Evolutionary conservation across 1,284 basidiomycete genomes (phyloP), one percentile per base, ranked within the genome.

Genomic region (Trichosporon asahii): DNA sequence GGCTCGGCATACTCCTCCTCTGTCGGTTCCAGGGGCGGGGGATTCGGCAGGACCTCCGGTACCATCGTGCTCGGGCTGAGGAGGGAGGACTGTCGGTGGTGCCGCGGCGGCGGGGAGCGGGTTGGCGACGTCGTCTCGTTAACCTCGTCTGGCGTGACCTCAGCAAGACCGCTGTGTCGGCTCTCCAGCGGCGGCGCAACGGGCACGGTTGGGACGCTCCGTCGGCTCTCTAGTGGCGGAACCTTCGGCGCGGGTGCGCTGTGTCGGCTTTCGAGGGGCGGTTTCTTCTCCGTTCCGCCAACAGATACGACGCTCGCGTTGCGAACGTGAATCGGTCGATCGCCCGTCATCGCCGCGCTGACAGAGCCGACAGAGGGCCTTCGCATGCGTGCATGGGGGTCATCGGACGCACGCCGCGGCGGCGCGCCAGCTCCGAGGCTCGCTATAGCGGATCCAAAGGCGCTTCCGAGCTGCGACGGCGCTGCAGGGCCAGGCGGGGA

Each of bases 101-200:
- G 57, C 8, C 57, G 18, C 18, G 29, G 29, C 27, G 57, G 53
- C 40, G 60, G 55, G 35, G 35, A 37, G 35, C 35, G 35, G 35
- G 35, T 14, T 1, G 57, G 29, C 57, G 61, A 27, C 29, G 60
- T 66, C 14, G 72, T 73, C 65, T 67, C 31, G 46, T 73, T 73
- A 12, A 57, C 69, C n/a, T 68, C 68, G 8, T 67, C 33, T 15
- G 69, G 63, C 11, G 72, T 67, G 5, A 73, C 72, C 14, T 73
- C 67, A 5, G 60, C 55, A 18, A 73, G 66, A 2, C 63, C 33
- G 67, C 66, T 64, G 31, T 64, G 61, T 14, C 57, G 3, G 5
- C 27, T 61, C 29, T 61, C 57, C 15, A 61, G 57, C 15, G 27
- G 57, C 27, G 57, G 57, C 29, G 29, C 35, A 37, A 14, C 35